Conservation (phyloP, 2,329 filamentous ascomycete genomes). For the Chaetothyriales sp. region DNA sequence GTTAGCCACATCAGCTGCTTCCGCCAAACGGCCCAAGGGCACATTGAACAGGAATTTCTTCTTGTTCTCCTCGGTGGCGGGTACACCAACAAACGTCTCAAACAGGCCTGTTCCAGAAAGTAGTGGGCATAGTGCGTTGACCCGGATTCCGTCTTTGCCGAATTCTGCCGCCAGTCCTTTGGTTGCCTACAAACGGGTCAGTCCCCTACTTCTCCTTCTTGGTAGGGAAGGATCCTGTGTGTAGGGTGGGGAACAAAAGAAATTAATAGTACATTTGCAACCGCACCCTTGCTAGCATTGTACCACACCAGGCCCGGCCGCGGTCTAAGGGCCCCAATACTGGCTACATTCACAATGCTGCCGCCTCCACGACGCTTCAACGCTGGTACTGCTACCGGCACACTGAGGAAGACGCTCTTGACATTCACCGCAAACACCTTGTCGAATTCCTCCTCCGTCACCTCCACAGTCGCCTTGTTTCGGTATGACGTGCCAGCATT, state of each 20-base stretch:
- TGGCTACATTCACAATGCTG: slow-evolving; percentile 33
- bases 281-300: slow-evolving; percentile 32
- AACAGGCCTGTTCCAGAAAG: slow-evolving; percentile 52
- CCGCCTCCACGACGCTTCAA: slow-evolving; percentile 30
- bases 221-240: neutral
- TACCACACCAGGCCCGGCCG: slow-evolving; percentile 34
- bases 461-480: slow-evolving; percentile 25
- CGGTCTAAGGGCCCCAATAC: slow-evolving; percentile 29
- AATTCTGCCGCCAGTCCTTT: slow-evolving; percentile 42
- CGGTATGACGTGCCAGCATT: slow-evolving; percentile 17
- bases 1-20: slow-evolving; percentile 51
- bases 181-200: slow-evolving; percentile 30
- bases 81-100: slow-evolving; percentile 28
- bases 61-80: slow-evolving; percentile 32
- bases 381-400: slow-evolving; percentile 23
- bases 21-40: slow-evolving; percentile 31
- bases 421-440: slow-evolving; percentile 33
- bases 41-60: slow-evolving; percentile 32
- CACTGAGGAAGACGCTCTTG: slow-evolving; percentile 28
- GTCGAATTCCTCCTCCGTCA: slow-evolving; percentile 31
- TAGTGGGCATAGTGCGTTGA: slow-evolving; percentile 47
- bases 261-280: slow-evolving; percentile 27
- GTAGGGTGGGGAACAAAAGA: neutral
- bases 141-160: slow-evolving; percentile 35
- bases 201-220: neutral